Base-by-base conservation (phyloP, 345 rosid genomes). In the Camelina hispida region DNA sequence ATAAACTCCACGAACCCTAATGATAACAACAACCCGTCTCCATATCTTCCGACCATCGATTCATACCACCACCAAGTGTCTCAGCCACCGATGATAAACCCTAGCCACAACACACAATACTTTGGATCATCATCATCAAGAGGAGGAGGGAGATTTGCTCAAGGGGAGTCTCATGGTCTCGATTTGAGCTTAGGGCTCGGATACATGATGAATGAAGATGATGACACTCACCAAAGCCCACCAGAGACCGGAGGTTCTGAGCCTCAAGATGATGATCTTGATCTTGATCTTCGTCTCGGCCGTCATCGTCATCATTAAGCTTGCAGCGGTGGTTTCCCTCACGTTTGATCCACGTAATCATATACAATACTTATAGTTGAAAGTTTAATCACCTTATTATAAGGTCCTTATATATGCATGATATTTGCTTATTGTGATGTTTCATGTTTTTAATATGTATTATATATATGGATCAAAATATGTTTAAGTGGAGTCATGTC, bases 241-340 rank as follows among this genome's bases (percentile, higher is more conserved):
- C 50, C 68, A 18, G 76, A 44, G 43, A 71, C 35, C 51, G 78
- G 64, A 51, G 53, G 63, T 46, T 72, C 40, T 69, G 73, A 84
- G 52, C 70, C 59, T 69, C 65, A 63, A 35, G 86, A 81, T 22
- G 87, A 82, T 58, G 91, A 87, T 77, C 25, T 89, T 22, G 96
- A 93, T 83, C 86, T 91, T 87, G 91, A 93, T 86, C 98, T 91
- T 80, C 87, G 96, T 66, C 97, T 91, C 43, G 96, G 97, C 61
- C 81, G 82, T 47, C 74, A 77, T 25, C 69, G 47, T 46, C 80
- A 56, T 7, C 71, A 25, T 44, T 66, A 66, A 46, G 71, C 30
- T 8, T 42, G 28, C 6, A n/a, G 6, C 25, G 22, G n/a, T 66
- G 22, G n/a, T 66, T 64, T 30, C 40, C 32, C 40, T 42, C 38